A percentile compares a stretch with the other conserved stretches of the same genome.
Conservation (phyloP, 2,329 filamentous ascomycete genomes). For the Aureobasidium leucospermi region DNA sequence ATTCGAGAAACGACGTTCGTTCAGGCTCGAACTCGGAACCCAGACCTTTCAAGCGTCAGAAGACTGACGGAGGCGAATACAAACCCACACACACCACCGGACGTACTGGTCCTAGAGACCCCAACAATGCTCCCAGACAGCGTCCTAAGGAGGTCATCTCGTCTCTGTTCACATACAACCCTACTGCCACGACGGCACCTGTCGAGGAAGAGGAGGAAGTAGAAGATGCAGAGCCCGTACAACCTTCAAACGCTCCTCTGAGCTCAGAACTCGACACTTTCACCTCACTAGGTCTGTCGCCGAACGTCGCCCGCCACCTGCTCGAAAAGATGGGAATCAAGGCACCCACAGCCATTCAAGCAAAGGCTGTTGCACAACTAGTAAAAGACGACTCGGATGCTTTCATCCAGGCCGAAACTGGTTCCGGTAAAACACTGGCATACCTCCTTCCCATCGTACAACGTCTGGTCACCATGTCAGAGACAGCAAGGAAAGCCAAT, state of each 20-base stretch:
- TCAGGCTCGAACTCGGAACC: slow-evolving; percentile 7
- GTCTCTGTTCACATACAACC: slow-evolving; percentile 87
- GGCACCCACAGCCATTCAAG: slow-evolving; percentile 90
- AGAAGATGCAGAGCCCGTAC: slow-evolving; percentile 45
- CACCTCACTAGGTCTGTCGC: slow-evolving; percentile 73
- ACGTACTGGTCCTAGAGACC: slow-evolving; percentile 8
- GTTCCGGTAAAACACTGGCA: slow-evolving; percentile 95
- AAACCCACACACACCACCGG: slow-evolving; percentile 4
- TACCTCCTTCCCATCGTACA: slow-evolving; percentile 91
- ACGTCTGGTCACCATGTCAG: slow-evolving; percentile 69
- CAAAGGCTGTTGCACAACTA: slow-evolving; percentile 75
- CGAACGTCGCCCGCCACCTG: slow-evolving; percentile 72
- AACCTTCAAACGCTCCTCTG: slow-evolving; percentile 86
- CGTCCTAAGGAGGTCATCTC: slow-evolving; percentile 64
- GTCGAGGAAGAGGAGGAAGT: slow-evolving; percentile 41
- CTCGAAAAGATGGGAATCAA: slow-evolving; percentile 80
- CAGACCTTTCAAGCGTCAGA: slow-evolving; percentile 18
- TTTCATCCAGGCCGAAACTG: slow-evolving; percentile 94
- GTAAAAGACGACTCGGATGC: slow-evolving; percentile 77
- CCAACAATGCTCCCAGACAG: background rate
- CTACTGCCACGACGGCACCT: slow-evolving; percentile 55
- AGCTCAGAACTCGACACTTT: slow-evolving; percentile 80
- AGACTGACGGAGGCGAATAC: slow-evolving; percentile 14
- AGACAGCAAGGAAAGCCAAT: slow-evolving; percentile 37
- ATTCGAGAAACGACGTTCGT: background rate